A percentile compares a stretch with the other conserved stretches of the same genome.
Evolutionary conservation across 2,329 filamentous ascomycete genomes (phyloP).

Genomic region (Phaeoacremonium minimum): DNA sequence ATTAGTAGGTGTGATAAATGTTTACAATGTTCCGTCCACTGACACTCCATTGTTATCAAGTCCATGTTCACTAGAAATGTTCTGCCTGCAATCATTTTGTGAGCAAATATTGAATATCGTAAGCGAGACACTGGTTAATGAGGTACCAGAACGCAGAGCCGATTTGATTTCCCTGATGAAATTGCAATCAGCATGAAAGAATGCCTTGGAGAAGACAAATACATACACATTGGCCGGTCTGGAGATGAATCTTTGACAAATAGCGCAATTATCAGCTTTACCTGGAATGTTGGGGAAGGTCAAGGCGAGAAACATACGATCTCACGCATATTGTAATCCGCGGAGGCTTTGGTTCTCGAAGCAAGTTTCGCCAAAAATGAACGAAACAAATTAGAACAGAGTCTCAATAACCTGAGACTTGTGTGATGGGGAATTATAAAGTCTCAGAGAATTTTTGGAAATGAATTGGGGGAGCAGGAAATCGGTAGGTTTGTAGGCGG

Average conservation of each 20-base stretch:
- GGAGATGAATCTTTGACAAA: conserved; percentile 81
- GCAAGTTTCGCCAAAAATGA: too few species aligned
- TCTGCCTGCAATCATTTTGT: conserved; percentile 57
- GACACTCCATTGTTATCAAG: conserved; percentile 96
- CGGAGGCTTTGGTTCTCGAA: too few species aligned
- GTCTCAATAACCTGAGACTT: too few species aligned
- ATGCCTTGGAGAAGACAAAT: conserved; percentile 1
- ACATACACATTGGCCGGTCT: conserved; percentile 98
- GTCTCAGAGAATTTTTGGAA: too few species aligned
- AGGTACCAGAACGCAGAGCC: conserved; percentile 98
- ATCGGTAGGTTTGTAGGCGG: too few species aligned
- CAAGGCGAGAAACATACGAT: conserved; percentile 51
- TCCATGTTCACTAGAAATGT: conserved; percentile 86
- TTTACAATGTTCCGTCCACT: conserved; percentile 34
- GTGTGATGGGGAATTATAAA: too few species aligned
- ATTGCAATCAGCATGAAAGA: too few species aligned
- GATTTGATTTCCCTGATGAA: conserved; percentile 93
- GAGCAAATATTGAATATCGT: conserved; percentile 14
- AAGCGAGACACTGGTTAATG: conserved; percentile 1
- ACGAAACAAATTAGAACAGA: too few species aligned
- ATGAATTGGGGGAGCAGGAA: too few species aligned
- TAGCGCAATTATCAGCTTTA: conserved; percentile 16
- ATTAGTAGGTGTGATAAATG: background rate
- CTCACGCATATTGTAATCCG: conserved; percentile 74
- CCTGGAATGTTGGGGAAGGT: conserved; percentile 6